Evolutionary conservation across 225 moss, liverwort and hornwort genomes (phyloP).

Genomic region (Pseudisothecium myosuroides): DNA sequence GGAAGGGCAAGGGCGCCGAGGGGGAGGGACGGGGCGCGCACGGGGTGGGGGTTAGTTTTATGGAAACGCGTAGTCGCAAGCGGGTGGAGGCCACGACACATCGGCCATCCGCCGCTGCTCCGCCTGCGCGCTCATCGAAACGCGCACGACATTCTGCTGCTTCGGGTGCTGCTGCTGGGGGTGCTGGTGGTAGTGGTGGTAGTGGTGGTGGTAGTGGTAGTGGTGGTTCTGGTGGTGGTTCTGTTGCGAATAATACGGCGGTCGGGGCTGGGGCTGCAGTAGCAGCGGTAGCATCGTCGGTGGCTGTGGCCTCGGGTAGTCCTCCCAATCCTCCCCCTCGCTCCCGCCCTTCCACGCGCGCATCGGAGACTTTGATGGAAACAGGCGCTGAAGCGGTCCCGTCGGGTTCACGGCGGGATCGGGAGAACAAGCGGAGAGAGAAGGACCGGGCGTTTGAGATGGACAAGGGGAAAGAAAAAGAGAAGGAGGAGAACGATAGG

Average conservation of each 20-base stretch:
- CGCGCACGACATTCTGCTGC: slow-evolving; percentile 56
- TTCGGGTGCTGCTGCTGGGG: not conserved
- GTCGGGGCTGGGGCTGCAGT: not conserved
- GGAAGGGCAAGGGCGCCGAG: slow-evolving; percentile 30
- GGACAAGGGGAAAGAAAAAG: slow-evolving; percentile 40
- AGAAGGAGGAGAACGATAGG: slow-evolving; percentile 57
- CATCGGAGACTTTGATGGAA: slow-evolving; percentile 52
- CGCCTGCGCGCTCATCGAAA: slow-evolving; percentile 50
- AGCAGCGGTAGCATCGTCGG: slow-evolving; percentile 15
- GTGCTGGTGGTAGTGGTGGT: not conserved
- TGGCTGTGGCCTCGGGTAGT: not conserved
- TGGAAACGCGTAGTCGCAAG: slow-evolving; percentile 99
- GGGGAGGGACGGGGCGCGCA: slow-evolving; percentile 20
- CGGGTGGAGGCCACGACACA: slow-evolving; percentile 99
- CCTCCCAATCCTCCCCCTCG: slow-evolving; percentile 54
- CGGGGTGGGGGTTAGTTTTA: slow-evolving; percentile 87
- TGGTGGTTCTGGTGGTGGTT: not conserved
- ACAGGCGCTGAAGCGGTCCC: slow-evolving; percentile 46
- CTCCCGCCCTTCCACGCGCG: slow-evolving; percentile 85
- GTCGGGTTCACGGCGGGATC: slow-evolving; percentile 60
- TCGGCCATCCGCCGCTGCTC: slow-evolving; percentile 98
- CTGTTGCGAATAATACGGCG: not conserved
- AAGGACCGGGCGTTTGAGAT: slow-evolving; percentile 39
- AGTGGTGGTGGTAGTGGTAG: not conserved
- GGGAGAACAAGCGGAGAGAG: slow-evolving; percentile 46